Percentiles rank a stretch among this genome's conserved stretches.
These are phyloP conservation scores for Lachnellula arida DNA, from an alignment of 2,329 filamentous ascomycete genomes.

Conservation along the genomic window DNA sequence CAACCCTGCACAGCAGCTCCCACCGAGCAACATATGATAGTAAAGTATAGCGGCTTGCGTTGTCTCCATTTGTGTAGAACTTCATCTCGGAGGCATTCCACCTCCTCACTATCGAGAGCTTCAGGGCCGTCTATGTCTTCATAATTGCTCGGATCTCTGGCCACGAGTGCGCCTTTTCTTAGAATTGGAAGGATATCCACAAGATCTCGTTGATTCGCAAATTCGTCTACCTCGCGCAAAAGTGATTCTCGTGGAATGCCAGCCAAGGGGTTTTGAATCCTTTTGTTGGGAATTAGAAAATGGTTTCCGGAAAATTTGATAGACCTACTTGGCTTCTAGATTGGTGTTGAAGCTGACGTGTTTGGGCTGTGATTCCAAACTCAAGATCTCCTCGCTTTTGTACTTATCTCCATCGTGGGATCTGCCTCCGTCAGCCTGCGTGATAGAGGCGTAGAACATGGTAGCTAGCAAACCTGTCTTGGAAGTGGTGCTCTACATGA, in stretches of 20 bases:
- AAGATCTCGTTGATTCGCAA: conserved; percentile 56
- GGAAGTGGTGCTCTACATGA: background rate
- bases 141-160: conserved; percentile 61
- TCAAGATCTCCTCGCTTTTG: conserved; percentile 5
- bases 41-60: conserved; percentile 58
- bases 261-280: conserved; percentile 51
- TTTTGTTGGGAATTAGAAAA: conserved; percentile 19
- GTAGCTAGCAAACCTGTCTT: background rate
- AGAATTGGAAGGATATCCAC: conserved; percentile 54
- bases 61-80: conserved; percentile 64
- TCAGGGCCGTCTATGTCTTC: conserved; percentile 53
- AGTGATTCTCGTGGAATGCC: conserved; percentile 48
- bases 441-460: no score
- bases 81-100: conserved; percentile 56
- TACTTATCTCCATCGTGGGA: conserved; percentile 11
- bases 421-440: background rate
- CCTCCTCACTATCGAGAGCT: conserved; percentile 56
- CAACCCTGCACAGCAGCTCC: conserved; percentile 56
- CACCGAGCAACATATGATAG: conserved; percentile 62
- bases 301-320: background rate
- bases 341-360: conserved; percentile 20
- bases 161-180: conserved; percentile 67
- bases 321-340: conserved; percentile 15
- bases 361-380: conserved; percentile 5
- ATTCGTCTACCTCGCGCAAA: conserved; percentile 53